phyloP scores from a whole-genome alignment of 1,139 yeast genomes.

The Pneumocystis carinii region DNA sequence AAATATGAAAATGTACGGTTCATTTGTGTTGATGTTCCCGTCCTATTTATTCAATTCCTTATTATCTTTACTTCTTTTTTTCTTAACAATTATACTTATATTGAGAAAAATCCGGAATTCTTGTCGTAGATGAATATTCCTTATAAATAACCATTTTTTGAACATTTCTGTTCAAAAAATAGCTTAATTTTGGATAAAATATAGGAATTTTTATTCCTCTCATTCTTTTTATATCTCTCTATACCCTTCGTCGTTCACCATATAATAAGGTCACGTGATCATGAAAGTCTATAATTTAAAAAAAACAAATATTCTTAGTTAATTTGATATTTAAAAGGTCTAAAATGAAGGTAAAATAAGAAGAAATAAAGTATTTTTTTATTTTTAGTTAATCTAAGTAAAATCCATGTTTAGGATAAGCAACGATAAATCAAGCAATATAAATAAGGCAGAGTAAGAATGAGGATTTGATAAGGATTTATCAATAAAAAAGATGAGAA shows the following conservation, averaged over 20 bases:
- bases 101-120: slow-evolving; percentile 12
- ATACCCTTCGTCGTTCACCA: not conserved
- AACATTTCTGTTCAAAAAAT: not conserved
- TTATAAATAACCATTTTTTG: not conserved
- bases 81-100: slow-evolving; percentile 6
- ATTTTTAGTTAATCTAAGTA: no score
- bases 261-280: not conserved
- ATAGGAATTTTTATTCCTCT: not conserved
- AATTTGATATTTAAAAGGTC: no score
- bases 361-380: no score
- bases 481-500: not conserved
- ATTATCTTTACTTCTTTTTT: not conserved
- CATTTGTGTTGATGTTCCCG: slow-evolving; percentile 28
- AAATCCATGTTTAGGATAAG: no score
- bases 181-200: not conserved
- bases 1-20: slow-evolving; percentile 85
- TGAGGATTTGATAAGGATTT: not conserved
- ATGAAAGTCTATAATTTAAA: no score
- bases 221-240: not conserved
- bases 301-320: no score
- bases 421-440: no score
- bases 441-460: not conserved
- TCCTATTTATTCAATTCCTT: not conserved
- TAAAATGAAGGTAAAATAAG: no score
- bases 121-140: not conserved